These are phyloP conservation scores for Helicocarpus griseus DNA, from an alignment of 2,329 filamentous ascomycete species.

Conservation along the genomic window DNA sequence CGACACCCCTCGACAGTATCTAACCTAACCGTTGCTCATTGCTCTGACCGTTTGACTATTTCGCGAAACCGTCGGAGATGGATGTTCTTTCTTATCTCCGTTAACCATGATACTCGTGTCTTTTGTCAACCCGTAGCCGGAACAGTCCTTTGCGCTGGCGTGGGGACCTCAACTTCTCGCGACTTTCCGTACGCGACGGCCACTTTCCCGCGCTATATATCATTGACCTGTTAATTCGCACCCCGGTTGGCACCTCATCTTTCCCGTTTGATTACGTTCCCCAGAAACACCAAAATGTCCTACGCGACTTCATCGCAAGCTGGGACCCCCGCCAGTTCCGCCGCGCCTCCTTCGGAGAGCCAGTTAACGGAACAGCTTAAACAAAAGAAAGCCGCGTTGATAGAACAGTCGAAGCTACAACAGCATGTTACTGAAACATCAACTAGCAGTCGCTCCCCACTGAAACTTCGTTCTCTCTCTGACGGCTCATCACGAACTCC, in stretches of 20 bases:
- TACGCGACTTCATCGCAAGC: not conserved
- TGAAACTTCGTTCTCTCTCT: conserved; percentile 55
- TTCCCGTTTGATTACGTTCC: not conserved
- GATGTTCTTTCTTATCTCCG: not conserved
- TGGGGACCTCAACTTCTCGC: not conserved
- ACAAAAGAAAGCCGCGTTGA: conserved; percentile 16
- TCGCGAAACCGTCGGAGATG: too few relatives aligned
- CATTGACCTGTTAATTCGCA: not conserved
- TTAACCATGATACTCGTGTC: not conserved
- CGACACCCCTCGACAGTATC: too few relatives aligned
- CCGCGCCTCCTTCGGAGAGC: conserved; percentile 21
- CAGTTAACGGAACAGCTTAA: conserved; percentile 29
- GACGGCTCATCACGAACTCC: conserved; percentile 49
- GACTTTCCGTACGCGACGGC: not conserved
- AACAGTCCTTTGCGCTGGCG: not conserved
- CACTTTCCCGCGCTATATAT: not conserved
- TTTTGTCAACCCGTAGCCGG: not conserved
- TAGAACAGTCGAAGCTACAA: conserved; percentile 10
- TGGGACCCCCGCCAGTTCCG: not conserved
- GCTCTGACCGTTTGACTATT: too few relatives aligned
- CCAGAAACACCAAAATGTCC: not conserved
- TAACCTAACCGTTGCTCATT: too few relatives aligned
- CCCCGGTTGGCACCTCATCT: too few relatives aligned
- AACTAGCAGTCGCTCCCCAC: conserved; percentile 18
- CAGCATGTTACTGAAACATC: not conserved